These are phyloP conservation scores for Apiospora marii DNA, from an alignment of 2,329 filamentous ascomycete species.

Conservation along the genomic window DNA sequence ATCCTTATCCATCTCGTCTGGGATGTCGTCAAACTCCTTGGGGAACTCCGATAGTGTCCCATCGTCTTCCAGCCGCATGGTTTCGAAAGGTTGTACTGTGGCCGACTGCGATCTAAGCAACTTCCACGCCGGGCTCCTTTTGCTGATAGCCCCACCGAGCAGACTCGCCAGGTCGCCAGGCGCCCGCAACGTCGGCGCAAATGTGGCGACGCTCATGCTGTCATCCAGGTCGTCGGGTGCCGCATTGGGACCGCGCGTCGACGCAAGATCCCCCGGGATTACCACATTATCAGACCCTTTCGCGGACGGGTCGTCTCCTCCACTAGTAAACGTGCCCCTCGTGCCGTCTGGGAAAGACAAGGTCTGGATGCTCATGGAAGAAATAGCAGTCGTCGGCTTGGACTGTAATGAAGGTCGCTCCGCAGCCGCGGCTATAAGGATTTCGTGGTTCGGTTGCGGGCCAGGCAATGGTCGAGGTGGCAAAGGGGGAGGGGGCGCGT, in stretches of 20 bases:
- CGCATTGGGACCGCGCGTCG: slow-evolving; percentile 36
- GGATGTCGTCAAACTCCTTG: slow-evolving; percentile 80
- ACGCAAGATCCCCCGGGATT: slow-evolving; percentile 34
- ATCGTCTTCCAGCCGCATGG: slow-evolving; percentile 47
- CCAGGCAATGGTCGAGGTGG: slow-evolving; percentile 55
- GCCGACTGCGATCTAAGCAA: slow-evolving; percentile 70
- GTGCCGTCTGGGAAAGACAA: slow-evolving; percentile 76
- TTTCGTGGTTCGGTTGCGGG: slow-evolving; percentile 41
- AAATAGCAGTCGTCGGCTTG: slow-evolving; percentile 84
- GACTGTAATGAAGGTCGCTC: slow-evolving; percentile 57
- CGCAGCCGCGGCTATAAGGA: slow-evolving; percentile 25
- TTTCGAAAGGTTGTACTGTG: slow-evolving; percentile 68
- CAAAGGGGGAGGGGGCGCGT: slow-evolving; percentile 61
- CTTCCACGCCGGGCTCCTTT: slow-evolving; percentile 73
- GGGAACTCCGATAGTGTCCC: slow-evolving; percentile 73
- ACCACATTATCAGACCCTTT: slow-evolving; percentile 42
- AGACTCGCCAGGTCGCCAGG: slow-evolving; percentile 82
- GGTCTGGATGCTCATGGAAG: slow-evolving; percentile 81
- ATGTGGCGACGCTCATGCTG: slow-evolving; percentile 71
- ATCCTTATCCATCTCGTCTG: slow-evolving; percentile 55
- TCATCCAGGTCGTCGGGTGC: slow-evolving; percentile 64
- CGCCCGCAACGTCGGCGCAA: slow-evolving; percentile 67
- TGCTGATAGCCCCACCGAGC: slow-evolving; percentile 74
- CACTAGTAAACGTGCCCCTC: slow-evolving; percentile 65
- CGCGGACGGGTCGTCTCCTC: slow-evolving; percentile 39